Conservation (phyloP, 192 early-diverging fungal species). For the Kappamyces sp. region DNA sequence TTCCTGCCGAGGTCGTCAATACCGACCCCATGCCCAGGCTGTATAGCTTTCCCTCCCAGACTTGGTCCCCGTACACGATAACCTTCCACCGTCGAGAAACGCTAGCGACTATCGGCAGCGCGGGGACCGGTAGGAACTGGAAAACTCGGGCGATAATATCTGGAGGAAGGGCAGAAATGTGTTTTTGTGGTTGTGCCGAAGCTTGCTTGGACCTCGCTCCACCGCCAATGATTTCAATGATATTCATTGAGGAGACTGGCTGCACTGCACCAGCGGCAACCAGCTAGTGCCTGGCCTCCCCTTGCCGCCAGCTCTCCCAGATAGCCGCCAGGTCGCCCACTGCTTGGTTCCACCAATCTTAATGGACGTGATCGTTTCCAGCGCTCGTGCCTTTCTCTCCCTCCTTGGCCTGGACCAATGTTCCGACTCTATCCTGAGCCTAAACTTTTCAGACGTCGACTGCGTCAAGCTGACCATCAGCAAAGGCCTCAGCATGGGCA, state of each 20-base stretch:
- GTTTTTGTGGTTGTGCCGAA: slow-evolving; percentile 24
- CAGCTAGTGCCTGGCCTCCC: no score
- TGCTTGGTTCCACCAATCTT: no score
- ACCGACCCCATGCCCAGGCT: slow-evolving; percentile 38
- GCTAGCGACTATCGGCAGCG: slow-evolving; percentile 43
- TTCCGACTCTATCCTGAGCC: slow-evolving; percentile 61
- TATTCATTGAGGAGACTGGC: no score
- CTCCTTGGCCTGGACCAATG: slow-evolving; percentile 37
- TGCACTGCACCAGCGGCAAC: no score
- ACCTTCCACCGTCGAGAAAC: slow-evolving; percentile 71
- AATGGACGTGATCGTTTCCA: no score
- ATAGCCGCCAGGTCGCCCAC: no score
- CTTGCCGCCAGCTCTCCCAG: no score
- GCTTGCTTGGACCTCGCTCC: not conserved
- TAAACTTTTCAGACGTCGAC: slow-evolving; percentile 60
- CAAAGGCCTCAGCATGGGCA: slow-evolving; percentile 89
- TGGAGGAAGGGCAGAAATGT: slow-evolving; percentile 43
- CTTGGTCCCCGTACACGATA: slow-evolving; percentile 68
- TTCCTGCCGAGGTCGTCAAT: slow-evolving; percentile 13
- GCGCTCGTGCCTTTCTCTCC: no score
- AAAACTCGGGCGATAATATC: slow-evolving; percentile 31
- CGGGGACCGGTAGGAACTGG: slow-evolving; percentile 35
- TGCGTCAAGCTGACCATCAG: slow-evolving; percentile 82
- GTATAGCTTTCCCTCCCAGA: slow-evolving; percentile 63
- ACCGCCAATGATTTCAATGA: no score